phyloP scores from a whole-genome alignment of 2,329 filamentous ascomycete genomes.

The Scopulariopsis brevicaulis region DNA sequence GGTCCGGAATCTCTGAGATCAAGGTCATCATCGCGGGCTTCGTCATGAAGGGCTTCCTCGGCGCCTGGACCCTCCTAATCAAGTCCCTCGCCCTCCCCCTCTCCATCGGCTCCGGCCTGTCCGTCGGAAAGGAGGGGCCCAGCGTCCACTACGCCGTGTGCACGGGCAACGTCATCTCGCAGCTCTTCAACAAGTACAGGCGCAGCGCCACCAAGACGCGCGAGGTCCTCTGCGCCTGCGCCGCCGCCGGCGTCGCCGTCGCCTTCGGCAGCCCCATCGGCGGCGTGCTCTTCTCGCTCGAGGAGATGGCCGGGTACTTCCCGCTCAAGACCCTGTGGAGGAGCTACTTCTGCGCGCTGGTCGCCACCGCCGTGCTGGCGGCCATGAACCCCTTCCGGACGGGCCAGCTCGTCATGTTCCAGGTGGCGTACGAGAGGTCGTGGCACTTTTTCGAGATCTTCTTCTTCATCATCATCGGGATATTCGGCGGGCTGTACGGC shows the following conservation, averaged over 20 bases:
- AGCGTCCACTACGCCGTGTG: slow-evolving; percentile 99
- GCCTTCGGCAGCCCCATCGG: slow-evolving; percentile 97
- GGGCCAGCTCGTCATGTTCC: slow-evolving; percentile 98
- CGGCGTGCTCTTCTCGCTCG: slow-evolving; percentile 88
- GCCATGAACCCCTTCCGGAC: slow-evolving; percentile 97
- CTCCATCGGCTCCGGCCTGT: slow-evolving; percentile 86
- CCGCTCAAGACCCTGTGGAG: slow-evolving; percentile 96
- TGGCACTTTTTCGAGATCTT: slow-evolving; percentile 97
- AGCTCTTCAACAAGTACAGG: slow-evolving; percentile 85
- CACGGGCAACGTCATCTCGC: slow-evolving; percentile 90
- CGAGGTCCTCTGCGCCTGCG: slow-evolving; percentile 89
- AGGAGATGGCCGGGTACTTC: slow-evolving; percentile 96
- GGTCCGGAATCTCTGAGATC: slow-evolving; percentile 96
- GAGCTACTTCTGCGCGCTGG: slow-evolving; percentile 94
- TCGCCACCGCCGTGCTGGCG: slow-evolving; percentile 83
- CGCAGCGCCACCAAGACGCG: slow-evolving; percentile 87
- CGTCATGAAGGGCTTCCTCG: slow-evolving; percentile 97
- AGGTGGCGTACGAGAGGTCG: slow-evolving; percentile 85
- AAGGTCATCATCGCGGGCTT: slow-evolving; percentile 99
- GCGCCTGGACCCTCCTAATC: slow-evolving; percentile 82
- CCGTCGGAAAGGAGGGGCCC: slow-evolving; percentile 92
- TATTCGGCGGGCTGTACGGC: slow-evolving; percentile 91
- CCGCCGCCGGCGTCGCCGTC: slow-evolving; percentile 88
- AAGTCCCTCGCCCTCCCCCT: slow-evolving; percentile 87
- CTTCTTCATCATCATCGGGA: slow-evolving; percentile 83